Evolutionary conservation across 331 rosid genomes (phyloP).

Genomic region (Rhamnella rubrinervis): DNA sequence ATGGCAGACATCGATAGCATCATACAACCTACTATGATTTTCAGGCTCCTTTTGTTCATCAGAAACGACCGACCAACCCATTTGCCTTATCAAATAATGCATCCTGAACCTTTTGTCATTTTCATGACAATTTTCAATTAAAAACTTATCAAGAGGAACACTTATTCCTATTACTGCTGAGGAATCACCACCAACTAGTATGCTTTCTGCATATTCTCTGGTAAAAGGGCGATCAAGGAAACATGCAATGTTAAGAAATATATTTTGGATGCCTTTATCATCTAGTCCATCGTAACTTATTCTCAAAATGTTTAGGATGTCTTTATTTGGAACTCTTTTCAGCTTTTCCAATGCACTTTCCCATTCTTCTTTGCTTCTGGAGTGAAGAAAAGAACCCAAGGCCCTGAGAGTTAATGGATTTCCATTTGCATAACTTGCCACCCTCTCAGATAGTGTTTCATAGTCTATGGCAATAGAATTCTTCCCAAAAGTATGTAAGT

Average conservation of each 20-base stretch:
- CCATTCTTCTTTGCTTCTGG: not conserved
- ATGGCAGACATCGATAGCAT: not conserved
- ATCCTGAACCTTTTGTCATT: not conserved
- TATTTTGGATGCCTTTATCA: not conserved
- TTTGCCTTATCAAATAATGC: not conserved
- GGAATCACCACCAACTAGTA: not conserved
- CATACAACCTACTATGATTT: not conserved
- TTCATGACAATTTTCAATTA: not conserved
- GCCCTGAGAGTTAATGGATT: not conserved
- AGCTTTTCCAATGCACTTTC: not conserved
- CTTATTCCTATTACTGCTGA: not conserved
- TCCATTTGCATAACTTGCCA: not conserved
- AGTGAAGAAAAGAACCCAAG: not conserved
- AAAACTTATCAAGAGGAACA: not conserved
- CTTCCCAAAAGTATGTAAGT: not conserved
- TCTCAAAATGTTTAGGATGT: not conserved
- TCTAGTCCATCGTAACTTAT: constrained; percentile 3
- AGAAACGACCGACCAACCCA: not conserved
- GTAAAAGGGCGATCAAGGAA: not conserved
- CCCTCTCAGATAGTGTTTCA: too few species aligned
- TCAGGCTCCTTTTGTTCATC: not conserved
- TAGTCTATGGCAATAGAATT: not conserved
- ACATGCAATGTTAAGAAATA: not conserved
- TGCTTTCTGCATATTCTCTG: not conserved
- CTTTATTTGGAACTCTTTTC: not conserved